A percentile compares a stretch with the other conserved stretches of the same genome.
Conservation (phyloP, 1,284 basidiomycete genomes). For the Earliella scabrosa region DNA sequence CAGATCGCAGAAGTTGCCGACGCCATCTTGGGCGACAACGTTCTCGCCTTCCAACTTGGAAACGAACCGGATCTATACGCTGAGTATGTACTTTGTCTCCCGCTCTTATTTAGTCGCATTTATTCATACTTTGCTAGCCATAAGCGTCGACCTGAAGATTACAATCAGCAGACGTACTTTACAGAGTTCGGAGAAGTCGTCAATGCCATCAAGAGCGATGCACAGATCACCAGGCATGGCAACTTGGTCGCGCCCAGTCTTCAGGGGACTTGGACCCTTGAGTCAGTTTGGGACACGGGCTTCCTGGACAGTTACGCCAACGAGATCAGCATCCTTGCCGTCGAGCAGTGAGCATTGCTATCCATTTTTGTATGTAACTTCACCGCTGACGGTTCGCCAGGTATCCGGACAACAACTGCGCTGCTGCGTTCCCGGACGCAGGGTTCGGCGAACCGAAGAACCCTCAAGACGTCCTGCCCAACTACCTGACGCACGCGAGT, state of each 20-base stretch:
- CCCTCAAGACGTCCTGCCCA: conserved; percentile 56
- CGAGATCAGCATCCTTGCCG: conserved; percentile 45
- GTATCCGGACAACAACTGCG: conserved; percentile 65
- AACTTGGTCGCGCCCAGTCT: conserved; percentile 57
- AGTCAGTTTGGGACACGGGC: conserved; percentile 50
- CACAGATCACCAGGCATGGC: conserved; percentile 38
- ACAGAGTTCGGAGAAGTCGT: conserved; percentile 53
- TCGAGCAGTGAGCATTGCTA: conserved; percentile 50
- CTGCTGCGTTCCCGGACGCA: conserved; percentile 44
- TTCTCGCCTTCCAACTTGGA: conserved; percentile 63
- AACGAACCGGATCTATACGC: conserved; percentile 77
- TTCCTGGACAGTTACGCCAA: conserved; percentile 44
- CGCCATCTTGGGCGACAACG: conserved; percentile 58
- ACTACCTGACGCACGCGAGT: conserved; percentile 61
- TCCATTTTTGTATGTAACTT: not conserved
- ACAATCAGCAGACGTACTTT: conserved; percentile 49
- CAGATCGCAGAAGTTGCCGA: conserved; percentile 53
- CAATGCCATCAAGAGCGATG: conserved; percentile 42
- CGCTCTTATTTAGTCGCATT: no score
- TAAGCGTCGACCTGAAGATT: conserved; percentile 40
- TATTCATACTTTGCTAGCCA: conserved; percentile 25
- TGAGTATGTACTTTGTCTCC: no score
- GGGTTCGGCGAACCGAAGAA: conserved; percentile 31
- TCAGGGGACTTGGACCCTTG: conserved; percentile 47
- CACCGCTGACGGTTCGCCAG: conserved; percentile 28